Evolutionary conservation across 2,329 filamentous ascomycete genomes (phyloP), one percentile per base, ranked within the genome.

Genomic region (Camillea tinctor): DNA sequence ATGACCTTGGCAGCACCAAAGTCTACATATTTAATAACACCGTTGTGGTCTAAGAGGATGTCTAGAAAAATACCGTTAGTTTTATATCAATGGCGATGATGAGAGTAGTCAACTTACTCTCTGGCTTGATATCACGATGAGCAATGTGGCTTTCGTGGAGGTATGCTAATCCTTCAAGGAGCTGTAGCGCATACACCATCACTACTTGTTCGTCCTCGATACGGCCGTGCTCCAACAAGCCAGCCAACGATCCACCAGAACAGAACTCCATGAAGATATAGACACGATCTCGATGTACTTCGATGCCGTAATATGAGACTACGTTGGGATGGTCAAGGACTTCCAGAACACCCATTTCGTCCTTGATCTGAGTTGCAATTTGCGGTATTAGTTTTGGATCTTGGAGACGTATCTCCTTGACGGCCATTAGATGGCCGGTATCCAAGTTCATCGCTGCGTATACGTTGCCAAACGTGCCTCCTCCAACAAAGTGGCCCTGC

Each of bases 181-280:
- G 88, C 74, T 98, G 94, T 61, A 98, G 81, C 23, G 92, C 92
- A 74, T 98, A 98, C 50, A 98, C 94, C 87, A 96, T 96, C 63
- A 97, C 94, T 63, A 98, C 93, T 58, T 93, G 95, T 75, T 99
- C 95, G 72, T 98, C 96, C 78, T 97, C 95, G 64, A 99, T 97
- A 49, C 95, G 90, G 13, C 95, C 95, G 72, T 99, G 94, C 74
- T 99, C 95, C 50, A 99, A 81, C 56, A 99, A 80, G 55, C 86
- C 90, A 50, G 95, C 93, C 54, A 99, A 82, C 17, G 94, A 98
- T 20, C 95, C 95, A 55, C 95, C 94, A 4, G 93, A 96, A 75
- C 95, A 99, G 76, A 96, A 98, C 76, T 99, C 95, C 95, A 99
- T 99, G 74, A 99, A 99, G 67, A 99, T 97, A 76, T 98, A 99